Evolutionary conservation across 106 monocot genomes (phyloP), one percentile per base, ranked within the genome.

Genomic region (Gastrodia elata): DNA sequence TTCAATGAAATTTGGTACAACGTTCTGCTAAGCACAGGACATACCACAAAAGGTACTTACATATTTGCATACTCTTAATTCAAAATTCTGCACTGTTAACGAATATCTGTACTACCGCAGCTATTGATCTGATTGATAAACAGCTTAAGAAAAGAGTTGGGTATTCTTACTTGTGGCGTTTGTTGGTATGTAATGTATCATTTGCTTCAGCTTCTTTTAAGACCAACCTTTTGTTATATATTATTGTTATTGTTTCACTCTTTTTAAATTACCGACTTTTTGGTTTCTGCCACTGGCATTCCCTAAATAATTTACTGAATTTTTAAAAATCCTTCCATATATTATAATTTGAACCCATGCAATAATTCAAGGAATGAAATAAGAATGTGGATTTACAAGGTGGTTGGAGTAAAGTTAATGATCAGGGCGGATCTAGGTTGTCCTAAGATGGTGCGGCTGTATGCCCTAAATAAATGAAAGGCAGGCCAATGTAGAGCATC

Each of bases 1-100:
- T 90, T 94, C 64, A 90, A 87, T 76, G 90, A 90, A 84, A 80
- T 94, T 39, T 94, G 90, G 90, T 90, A 77, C 56, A 58, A 1
- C 71, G 78, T 86, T 41, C 64, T 94, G 22, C 32, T 90, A 64
- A 79, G 77, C 33, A 71, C 70, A 39, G 84, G 88, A 72, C 73
- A 86, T 77, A 70, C 39, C 42, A 77, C 76, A 38, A 82, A 85
- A 76, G 90, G 93, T 94, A 74, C 11, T 32, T 14, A 36, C 15
- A 18, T 14, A n/a, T 38, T 72, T 69, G 40, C 26, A 15, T 26
- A 24, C 39, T 39, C 41, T 22, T 39, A 69, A 39, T 40, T 30
- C 25, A 39, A 5, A 18, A 67, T 67, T 6, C 14, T 67, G 34
- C n/a, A 35, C 4, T 59, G 4, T 15, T 75, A 8, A 76, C 74